Evolutionary conservation across 2,329 filamentous ascomycete species (phyloP).

Genomic region (Exophiala bonariae): DNA sequence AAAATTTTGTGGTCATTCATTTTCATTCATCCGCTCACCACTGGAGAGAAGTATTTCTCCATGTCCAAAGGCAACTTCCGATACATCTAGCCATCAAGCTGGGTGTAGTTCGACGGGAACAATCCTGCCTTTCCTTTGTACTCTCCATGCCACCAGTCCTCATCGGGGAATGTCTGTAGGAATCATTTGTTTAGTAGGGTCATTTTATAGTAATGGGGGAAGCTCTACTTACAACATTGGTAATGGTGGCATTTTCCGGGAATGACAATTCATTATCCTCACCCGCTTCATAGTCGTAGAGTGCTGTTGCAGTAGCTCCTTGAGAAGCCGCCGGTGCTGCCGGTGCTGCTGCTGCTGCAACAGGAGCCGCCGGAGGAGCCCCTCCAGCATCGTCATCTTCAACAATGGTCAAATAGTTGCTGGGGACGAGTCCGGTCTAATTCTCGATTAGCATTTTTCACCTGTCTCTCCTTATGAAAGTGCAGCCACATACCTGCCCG

Average conservation of each 20-base stretch:
- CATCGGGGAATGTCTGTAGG: constrained; percentile 83
- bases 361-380: constrained; percentile 33
- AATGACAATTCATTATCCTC: constrained; percentile 89
- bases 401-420: constrained; percentile 91
- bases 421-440: constrained; percentile 76
- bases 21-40: no score
- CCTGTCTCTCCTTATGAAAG: background rate
- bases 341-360: constrained; percentile 39
- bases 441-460: background rate
- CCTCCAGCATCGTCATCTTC: constrained; percentile 52
- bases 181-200: background rate
- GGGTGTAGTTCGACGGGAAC: constrained; percentile 64
- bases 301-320: constrained; percentile 73
- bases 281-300: constrained; percentile 95
- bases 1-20: no score
- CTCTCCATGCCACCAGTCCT: constrained; percentile 97
- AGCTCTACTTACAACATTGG: constrained; percentile 65
- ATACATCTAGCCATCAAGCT: constrained; percentile 36
- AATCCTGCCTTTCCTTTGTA: constrained; percentile 78
- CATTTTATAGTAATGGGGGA: background rate
- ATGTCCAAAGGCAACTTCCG: no score
- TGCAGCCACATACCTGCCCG: constrained; percentile 62
- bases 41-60: no score
- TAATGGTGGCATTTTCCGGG: constrained; percentile 82
- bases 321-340: constrained; percentile 35